Evolutionary conservation across 352 stramenopile genomes (phyloP), one percentile per base, ranked within the genome.

Genomic region (Phytophthora tubulina): DNA sequence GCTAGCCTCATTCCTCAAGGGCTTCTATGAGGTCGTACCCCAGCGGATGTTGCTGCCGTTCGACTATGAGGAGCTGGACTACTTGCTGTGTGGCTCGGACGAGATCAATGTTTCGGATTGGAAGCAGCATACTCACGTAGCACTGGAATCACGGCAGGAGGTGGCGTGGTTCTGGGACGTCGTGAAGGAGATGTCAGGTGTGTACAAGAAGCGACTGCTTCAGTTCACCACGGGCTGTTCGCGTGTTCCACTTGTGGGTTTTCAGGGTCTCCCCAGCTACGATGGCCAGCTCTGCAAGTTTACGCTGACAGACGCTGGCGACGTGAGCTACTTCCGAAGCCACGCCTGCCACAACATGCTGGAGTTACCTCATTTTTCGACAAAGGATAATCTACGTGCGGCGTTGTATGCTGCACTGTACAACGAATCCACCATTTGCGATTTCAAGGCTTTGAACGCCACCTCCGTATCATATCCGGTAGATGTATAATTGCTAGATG

Each of bases 1-100:
- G 75, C 70, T 98, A 13, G 78, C 77, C 41, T 77, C 87, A 10
- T 94, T 99, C 58, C 72, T 99, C 5, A 93, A 91, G 54, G 98
- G 97, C 2, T 97, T 99, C 66, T 99, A 99, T 71, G 96, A 99
- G 66, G 90, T 99, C 15, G 89, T 99, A 36, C 96, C 97, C 11
- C 89, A 96, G 63, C 80, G 90, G 10, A 75, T 98, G n/a, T 76
- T 99, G 27, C 90, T 96, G 27, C 84, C 98, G 17, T 99, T 99
- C 78, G 96, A 99, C 75, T 97, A 97, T 63, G 92, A 99, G 72
- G 96, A 99, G 77, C 75, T 99, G 5, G 96, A 99, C 69, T 86
- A 98, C 32, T 72, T 99, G 27, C 89, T 99, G 63, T 99, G 96
- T 67, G 96, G 96, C 11, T 81, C 98, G 21, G 93, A 97, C 6